phyloP scores from a whole-genome alignment of 495 filamentous ascomycete species.

The Sphaerosporella brunnea region DNA sequence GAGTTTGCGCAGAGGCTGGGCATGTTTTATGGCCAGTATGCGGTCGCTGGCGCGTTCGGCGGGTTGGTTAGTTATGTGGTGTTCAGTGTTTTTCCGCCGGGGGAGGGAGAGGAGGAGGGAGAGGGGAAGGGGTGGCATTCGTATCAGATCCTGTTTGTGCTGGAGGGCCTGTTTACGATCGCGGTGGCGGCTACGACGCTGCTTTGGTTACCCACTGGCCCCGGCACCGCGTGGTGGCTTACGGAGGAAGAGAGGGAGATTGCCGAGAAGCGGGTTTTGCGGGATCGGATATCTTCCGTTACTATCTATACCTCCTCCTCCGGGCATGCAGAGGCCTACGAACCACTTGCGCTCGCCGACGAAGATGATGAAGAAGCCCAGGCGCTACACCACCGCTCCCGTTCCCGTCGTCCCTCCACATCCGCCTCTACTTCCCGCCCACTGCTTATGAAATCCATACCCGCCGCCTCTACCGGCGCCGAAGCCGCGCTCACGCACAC shows the following conservation, averaged over 20 bases:
- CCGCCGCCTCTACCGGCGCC: slow-evolving; percentile 28
- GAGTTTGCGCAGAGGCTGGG: slow-evolving; percentile 37
- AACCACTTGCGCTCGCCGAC: background rate
- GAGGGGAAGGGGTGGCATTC: slow-evolving; percentile 27
- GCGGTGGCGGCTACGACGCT: slow-evolving; percentile 32
- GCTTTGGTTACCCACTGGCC: slow-evolving; percentile 35
- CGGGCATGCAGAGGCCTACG: slow-evolving; percentile 10
- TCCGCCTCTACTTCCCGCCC: slow-evolving; percentile 27
- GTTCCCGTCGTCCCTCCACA: slow-evolving; percentile 10
- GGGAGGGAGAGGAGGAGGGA: slow-evolving; percentile 9
- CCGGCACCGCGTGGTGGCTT: slow-evolving; percentile 40
- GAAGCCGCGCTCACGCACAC: slow-evolving; percentile 28
- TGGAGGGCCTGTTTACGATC: slow-evolving; percentile 36
- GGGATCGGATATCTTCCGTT: slow-evolving; percentile 14
- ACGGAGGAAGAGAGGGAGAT: slow-evolving; percentile 29
- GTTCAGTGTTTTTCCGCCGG: slow-evolving; percentile 17
- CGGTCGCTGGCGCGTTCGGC: slow-evolving; percentile 40
- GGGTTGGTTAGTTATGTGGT: slow-evolving; percentile 32
- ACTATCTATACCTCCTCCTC: background rate
- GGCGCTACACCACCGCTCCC: background rate
- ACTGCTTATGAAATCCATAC: slow-evolving; percentile 35
- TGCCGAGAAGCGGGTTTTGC: slow-evolving; percentile 28
- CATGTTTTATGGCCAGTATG: slow-evolving; percentile 40
- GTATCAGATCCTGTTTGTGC: slow-evolving; percentile 42
- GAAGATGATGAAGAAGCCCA: background rate